Evolutionary conservation across 768 basidiomycete genomes (phyloP), one percentile per base, ranked within the genome.

Genomic region (Lyophyllum semitale): DNA sequence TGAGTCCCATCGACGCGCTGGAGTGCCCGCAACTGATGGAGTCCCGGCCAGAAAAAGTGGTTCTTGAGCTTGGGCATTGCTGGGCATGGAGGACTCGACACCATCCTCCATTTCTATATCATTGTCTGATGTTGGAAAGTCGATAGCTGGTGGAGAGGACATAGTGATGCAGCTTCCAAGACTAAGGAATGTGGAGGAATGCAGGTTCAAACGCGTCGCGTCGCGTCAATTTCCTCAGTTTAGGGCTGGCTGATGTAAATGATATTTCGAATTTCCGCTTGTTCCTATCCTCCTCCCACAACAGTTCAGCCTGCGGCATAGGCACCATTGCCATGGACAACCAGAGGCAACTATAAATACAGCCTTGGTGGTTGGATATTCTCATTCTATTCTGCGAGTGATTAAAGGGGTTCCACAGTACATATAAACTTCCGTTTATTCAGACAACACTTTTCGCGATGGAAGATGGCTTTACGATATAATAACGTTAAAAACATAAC

Each of bases 121-220:
- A 64, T 79, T 63, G 49, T 87, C 86, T 5, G 84, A 87, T 1
- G 84, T 77, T 3, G 85, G 85, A 63, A 87, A 87, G 60, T 87
- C 84, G 35, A 87, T 68, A 30, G 79, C 74, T 18, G 84, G 84
- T 23, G 84, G 85, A 38, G 84, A 87, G 8, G 85, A 87, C 85
- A 88, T 87, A 50, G 37, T 64, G 58, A 22, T 13, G 37, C n/a
- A 2, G n/a, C 41, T 42, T 18, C 30, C 37, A 42, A 54, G 32
- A n/a, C 43, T 35, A 35, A 47, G 55, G 61, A 41, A 25, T 54
- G 37, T 42, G 51, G 59, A 55, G 38, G 48, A 51, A 57, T 20
- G 7, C 15, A 49, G 51, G 58, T 58, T 51, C 51, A 48, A 62
- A 67, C 79, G 79, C 76, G 80, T 71, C 81, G 78, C 79, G 80